phyloP scores from a whole-genome alignment of 2,329 filamentous ascomycete species.

The Phaeosphaeria sp. region DNA sequence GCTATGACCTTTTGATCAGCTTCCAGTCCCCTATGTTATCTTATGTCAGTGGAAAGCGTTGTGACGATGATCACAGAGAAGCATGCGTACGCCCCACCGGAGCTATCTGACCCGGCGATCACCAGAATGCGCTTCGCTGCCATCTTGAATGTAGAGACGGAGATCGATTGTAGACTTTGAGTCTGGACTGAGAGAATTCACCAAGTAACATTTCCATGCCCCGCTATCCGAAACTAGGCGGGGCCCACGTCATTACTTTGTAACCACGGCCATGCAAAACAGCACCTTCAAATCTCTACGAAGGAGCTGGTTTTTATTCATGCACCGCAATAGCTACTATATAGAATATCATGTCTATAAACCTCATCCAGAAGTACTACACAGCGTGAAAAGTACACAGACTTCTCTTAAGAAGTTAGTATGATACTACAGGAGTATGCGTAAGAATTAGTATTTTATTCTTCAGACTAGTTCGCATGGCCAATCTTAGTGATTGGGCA shows the following conservation, averaged over 20 bases:
- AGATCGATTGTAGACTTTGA: background rate
- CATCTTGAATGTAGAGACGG: constrained; percentile 25
- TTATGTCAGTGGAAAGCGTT: constrained; percentile 20
- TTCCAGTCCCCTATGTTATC: constrained; percentile 76
- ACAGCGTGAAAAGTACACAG: too few species aligned
- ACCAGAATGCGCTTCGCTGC: constrained; percentile 68
- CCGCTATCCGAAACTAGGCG: constrained; percentile 34
- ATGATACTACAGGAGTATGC: too few species aligned
- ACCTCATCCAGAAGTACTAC: too few species aligned
- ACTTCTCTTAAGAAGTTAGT: too few species aligned
- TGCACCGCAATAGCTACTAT: too few species aligned
- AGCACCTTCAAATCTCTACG: background rate
- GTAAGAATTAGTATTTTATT: too few species aligned
- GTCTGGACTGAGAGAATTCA: constrained; percentile 11
- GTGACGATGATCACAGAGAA: constrained; percentile 18
- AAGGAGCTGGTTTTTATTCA: too few species aligned
- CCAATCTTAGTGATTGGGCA: too few species aligned
- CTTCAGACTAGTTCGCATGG: too few species aligned
- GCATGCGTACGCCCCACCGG: constrained; percentile 78
- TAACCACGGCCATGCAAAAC: background rate
- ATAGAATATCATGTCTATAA: too few species aligned
- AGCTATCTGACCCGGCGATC: constrained; percentile 89
- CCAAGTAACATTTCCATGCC: constrained; percentile 22
- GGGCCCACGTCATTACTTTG: constrained; percentile 30
- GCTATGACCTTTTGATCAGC: constrained; percentile 95